Base-by-base conservation (phyloP, 2,329 filamentous ascomycete genomes). In the Cladosporium colombiae region DNA sequence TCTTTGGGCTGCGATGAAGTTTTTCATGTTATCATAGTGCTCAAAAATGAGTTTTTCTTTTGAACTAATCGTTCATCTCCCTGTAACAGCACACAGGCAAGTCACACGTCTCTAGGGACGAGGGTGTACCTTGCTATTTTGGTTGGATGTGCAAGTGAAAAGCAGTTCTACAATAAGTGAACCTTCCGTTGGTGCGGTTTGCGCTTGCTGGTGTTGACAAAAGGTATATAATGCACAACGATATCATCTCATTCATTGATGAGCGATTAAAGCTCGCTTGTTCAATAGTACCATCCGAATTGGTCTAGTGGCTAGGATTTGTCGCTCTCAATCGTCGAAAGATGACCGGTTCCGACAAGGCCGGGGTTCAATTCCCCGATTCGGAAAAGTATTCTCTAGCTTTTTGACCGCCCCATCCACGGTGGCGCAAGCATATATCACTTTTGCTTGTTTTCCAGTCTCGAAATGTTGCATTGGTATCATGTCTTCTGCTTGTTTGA, bases 231-330 rank as follows among this genome's bases (percentile, higher is more conserved):
- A 18, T 37, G 31, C 35, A 40, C 18, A 18, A n/a, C 3, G 16
- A 16, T 40, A 40, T 18, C 18, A 18, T 5, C 5, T 44, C 14
- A 37, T 16, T 37, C 40, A 46, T 46, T 3, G 8, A 46, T 21
- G 3, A 46, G 23, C 40, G n/a, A 46, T 3, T 23, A 21, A 46
- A 11, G 2, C 21, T 13, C 40, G 40, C 13, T 46, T 7, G 4
- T 46, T n/a, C 18, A 44, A n/a, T 6, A 44, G 18, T n/a, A 37
- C 11, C 13, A 52, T 52, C 49, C 49, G 49, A 52, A 52, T 52
- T 52, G 49, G 49, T 52, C 49, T 52, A 52, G 49, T 52, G 49
- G 49, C 49, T 52, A 52, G 49, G 49, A 52, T 52, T 52, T 52
- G 49, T 52, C 49, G 49, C 49, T 52, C 49, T 52, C 49, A 52